Conservation (phyloP, 768 basidiomycete genomes). For the Collybiopsis confluens region DNA sequence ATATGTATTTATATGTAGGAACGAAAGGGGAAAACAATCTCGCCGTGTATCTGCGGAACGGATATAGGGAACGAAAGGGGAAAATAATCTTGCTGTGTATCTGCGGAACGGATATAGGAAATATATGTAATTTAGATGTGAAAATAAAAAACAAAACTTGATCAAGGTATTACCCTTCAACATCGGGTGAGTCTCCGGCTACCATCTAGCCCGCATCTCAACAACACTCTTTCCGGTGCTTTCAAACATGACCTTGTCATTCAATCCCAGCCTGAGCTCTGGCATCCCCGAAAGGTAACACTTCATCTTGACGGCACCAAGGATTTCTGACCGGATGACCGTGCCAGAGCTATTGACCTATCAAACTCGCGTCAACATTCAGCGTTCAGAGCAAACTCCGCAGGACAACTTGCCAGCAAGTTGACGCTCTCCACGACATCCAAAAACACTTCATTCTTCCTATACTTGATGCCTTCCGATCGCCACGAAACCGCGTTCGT, state of each 20-base stretch:
- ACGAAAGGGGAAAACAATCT: no score
- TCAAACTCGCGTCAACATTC: background rate
- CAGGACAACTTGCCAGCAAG: constrained; percentile 63
- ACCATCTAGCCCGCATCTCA: no score
- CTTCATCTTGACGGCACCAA: constrained; percentile 99
- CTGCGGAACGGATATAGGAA: no score
- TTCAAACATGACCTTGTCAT: constrained; percentile 99
- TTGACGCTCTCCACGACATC: constrained; percentile 99
- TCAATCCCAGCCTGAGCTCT: constrained; percentile 88
- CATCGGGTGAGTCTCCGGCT: no score
- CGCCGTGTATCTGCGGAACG: no score
- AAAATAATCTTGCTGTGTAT: no score
- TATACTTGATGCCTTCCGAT: constrained; percentile 93
- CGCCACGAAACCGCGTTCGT: constrained; percentile 99
- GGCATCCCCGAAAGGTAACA: constrained; percentile 99
- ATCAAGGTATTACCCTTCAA: no score
- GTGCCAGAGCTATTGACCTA: constrained; percentile 97
- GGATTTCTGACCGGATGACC: constrained; percentile 94
- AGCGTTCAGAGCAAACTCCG: background rate
- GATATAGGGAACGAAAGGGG: no score
- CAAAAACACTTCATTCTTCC: constrained; percentile 99
- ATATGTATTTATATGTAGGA: no score
- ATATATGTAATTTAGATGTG: no score
- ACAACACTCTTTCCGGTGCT: constrained; percentile 94
- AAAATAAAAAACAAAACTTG: no score